A percentile compares a stretch with the other conserved stretches of the same genome.
Conservation (phyloP, 345 rosid species). For the Citrus medica region DNA sequence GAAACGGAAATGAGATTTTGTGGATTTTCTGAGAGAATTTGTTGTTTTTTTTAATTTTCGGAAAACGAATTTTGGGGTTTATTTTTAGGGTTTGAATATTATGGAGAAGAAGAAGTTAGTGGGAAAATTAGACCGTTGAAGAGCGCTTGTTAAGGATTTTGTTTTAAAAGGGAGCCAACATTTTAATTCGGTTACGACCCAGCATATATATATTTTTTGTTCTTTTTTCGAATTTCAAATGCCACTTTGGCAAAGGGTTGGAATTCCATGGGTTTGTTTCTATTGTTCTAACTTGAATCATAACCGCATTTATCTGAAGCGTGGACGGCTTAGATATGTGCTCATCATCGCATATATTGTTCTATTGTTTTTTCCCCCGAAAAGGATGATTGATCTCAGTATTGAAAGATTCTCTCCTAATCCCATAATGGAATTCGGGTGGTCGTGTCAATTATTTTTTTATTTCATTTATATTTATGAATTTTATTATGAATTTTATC, state of each 20-base stretch:
- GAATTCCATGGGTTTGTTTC: neutral
- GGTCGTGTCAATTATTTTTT: too few species aligned
- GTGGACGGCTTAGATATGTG: neutral
- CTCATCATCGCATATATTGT: neutral
- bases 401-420: too few species aligned
- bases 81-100: too few species aligned
- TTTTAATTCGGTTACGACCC: neutral
- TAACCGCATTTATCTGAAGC: neutral
- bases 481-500: too few species aligned
- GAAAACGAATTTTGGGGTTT: neutral
- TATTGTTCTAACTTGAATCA: neutral
- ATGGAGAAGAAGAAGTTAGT: too few species aligned
- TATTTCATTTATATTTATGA: too few species aligned
- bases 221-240: neutral
- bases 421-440: too few species aligned
- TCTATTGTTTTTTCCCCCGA: too few species aligned
- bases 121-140: constrained; percentile 33
- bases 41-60: neutral
- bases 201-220: too few species aligned
- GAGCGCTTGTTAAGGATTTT: constrained; percentile 18
- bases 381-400: too few species aligned
- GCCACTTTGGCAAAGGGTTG: neutral
- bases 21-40: neutral
- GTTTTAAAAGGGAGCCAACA: neutral
- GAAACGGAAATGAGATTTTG: neutral